phyloP scores from a whole-genome alignment of 1,139 yeast species.

The Blastobotrys buckinghamii region DNA sequence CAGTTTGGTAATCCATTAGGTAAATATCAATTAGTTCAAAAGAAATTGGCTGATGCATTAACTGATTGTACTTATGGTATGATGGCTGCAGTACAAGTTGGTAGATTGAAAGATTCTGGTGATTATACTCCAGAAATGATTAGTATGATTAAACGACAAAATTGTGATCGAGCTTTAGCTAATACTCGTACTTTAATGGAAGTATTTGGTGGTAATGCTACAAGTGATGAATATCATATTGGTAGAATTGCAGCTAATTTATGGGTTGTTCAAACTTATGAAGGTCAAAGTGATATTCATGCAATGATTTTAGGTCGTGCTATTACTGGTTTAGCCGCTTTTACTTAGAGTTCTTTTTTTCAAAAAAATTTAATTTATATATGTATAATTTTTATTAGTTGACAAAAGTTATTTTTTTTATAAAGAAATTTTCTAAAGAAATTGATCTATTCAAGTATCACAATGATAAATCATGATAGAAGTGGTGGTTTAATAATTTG shows the following conservation, averaged over 20 bases:
- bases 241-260: conserved; percentile 40
- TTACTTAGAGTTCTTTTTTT: conserved; percentile 26
- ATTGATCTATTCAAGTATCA: no score
- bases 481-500: no score
- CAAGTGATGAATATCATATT: conserved; percentile 41
- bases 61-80: conserved; percentile 40
- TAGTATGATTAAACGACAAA: conserved; percentile 39
- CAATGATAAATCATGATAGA: no score
- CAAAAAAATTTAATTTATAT: no score
- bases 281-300: conserved; percentile 43
- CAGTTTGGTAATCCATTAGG: conserved; percentile 40
- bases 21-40: conserved; percentile 39
- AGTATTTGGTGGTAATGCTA: conserved; percentile 41
- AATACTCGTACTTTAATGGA: conserved; percentile 39
- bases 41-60: conserved; percentile 40
- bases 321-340: conserved; percentile 39
- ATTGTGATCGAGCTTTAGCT: conserved; percentile 39
- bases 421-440: no score
- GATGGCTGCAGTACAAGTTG: conserved; percentile 39
- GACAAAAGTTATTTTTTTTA: no score
- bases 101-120: conserved; percentile 38
- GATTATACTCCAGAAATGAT: conserved; percentile 40
- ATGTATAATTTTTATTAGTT: no score
- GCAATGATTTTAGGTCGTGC: conserved; percentile 40
- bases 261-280: conserved; percentile 42